phyloP scores from a whole-genome alignment of 805 yeast species.

The Jamesozyma lodderae region DNA sequence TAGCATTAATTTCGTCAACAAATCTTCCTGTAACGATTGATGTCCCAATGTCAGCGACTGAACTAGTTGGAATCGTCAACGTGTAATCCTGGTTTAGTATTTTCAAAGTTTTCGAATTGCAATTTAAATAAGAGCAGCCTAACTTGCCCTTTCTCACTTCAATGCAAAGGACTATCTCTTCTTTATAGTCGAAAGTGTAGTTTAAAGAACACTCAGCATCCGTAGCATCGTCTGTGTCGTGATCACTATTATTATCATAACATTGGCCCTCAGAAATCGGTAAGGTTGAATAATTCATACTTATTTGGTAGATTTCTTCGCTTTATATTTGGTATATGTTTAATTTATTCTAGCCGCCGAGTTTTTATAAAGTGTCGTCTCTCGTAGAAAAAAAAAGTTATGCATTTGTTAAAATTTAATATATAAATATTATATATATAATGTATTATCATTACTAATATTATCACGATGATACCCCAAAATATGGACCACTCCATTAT shows the following conservation, averaged over 20 bases:
- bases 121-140: slow-evolving; percentile 13
- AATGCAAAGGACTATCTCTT: slow-evolving; percentile 10
- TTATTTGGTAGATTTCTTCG: too few relatives aligned
- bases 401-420: too few relatives aligned
- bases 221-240: neutral
- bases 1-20: slow-evolving; percentile 11
- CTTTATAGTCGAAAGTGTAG: slow-evolving; percentile 5
- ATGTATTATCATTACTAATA: neutral
- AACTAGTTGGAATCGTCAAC: slow-evolving; percentile 1
- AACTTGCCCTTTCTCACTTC: slow-evolving; percentile 7
- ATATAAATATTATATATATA: neutral
- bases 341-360: too few relatives aligned
- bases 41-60: neutral
- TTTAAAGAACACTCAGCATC: neutral
- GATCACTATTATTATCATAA: too few relatives aligned
- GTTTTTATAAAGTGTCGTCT: too few relatives aligned
- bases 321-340: too few relatives aligned
- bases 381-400: too few relatives aligned
- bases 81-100: slow-evolving; percentile 13
- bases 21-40: neutral
- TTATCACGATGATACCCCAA: neutral
- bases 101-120: slow-evolving; percentile 5
- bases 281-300: too few relatives aligned
- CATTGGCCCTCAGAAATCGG: too few relatives aligned
- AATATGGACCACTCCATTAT: too few relatives aligned